Conservation (phyloP, 352 stramenopile genomes). For the Pythium scleroteichum region DNA sequence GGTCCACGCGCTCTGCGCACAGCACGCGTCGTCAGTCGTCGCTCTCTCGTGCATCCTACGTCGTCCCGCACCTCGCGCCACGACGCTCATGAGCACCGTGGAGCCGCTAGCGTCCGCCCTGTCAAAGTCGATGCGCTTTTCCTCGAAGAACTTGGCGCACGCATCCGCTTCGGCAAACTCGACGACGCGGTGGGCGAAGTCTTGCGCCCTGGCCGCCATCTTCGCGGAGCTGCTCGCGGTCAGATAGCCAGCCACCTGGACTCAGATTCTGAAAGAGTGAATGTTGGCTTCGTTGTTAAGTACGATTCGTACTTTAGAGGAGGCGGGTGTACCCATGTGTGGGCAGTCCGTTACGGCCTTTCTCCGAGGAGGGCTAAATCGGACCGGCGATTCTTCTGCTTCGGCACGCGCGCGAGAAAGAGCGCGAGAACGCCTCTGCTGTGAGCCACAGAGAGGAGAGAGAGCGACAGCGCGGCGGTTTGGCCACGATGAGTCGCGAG, state of each 20-base stretch:
- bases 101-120: conserved; percentile 57
- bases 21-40: neutral
- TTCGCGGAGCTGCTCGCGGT: no score
- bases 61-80: conserved; percentile 50
- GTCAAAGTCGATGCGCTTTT: conserved; percentile 66
- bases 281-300: neutral
- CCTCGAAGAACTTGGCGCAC: conserved; percentile 61
- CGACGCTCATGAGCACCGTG: conserved; percentile 82
- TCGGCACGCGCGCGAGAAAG: no score
- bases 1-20: conserved; percentile 52
- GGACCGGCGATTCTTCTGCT: no score
- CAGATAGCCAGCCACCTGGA: no score
- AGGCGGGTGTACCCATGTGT: conserved; percentile 13
- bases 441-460: no score
- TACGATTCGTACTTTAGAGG: conserved; percentile 11
- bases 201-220: conserved; percentile 41
- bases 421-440: no score
- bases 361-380: neutral
- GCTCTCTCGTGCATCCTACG: neutral
- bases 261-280: conserved; percentile 18
- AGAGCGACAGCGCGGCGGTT: neutral
- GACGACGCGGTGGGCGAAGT: conserved; percentile 74
- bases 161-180: conserved; percentile 64
- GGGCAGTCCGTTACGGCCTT: conserved; percentile 14
- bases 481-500: conserved; percentile 62